Conservation (phyloP, 2,329 filamentous ascomycete species). For the Furcasterigmium furcatum region DNA sequence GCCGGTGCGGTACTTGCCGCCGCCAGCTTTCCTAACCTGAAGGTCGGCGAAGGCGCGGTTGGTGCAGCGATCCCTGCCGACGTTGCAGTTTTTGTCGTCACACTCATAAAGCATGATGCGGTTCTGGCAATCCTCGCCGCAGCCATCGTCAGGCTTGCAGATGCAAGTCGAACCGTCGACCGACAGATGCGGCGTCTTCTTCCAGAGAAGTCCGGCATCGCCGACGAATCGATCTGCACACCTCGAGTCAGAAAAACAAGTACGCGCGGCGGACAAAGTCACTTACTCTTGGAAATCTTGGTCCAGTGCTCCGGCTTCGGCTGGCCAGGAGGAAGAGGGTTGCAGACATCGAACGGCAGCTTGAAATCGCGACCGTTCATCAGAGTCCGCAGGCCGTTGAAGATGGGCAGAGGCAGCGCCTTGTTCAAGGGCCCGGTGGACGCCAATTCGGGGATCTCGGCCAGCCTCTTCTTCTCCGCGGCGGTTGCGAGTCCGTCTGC, state of each 20-base stretch:
- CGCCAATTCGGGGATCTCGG: slow-evolving; percentile 42
- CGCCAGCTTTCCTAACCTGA: slow-evolving; percentile 68
- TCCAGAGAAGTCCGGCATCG: slow-evolving; percentile 77
- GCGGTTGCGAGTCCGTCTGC: slow-evolving; percentile 41
- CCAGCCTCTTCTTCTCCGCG: slow-evolving; percentile 48
- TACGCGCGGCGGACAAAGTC: slow-evolving; percentile 9
- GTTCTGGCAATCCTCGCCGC: slow-evolving; percentile 89
- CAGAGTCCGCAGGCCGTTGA: slow-evolving; percentile 67
- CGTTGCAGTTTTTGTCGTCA: slow-evolving; percentile 81
- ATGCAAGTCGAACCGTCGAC: slow-evolving; percentile 75
- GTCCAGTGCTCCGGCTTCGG: slow-evolving; percentile 92
- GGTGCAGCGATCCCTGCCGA: slow-evolving; percentile 69
- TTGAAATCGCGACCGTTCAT: slow-evolving; percentile 78
- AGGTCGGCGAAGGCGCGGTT: slow-evolving; percentile 88
- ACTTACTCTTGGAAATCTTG: slow-evolving; percentile 87
- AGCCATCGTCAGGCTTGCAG: slow-evolving; percentile 74
- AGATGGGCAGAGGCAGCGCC: slow-evolving; percentile 73
- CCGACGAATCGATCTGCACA: slow-evolving; percentile 83
- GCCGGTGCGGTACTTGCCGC: slow-evolving; percentile 85
- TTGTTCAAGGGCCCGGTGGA: slow-evolving; percentile 48
- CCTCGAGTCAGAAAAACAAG: slow-evolving; percentile 23
- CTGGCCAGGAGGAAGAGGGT: slow-evolving; percentile 79
- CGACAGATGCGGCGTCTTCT: slow-evolving; percentile 71
- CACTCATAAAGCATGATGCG: slow-evolving; percentile 97
- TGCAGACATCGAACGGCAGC: slow-evolving; percentile 86